Evolutionary conservation across 164 flowering plant species (phyloP).

Genomic region (Kingdonia uniflora): DNA sequence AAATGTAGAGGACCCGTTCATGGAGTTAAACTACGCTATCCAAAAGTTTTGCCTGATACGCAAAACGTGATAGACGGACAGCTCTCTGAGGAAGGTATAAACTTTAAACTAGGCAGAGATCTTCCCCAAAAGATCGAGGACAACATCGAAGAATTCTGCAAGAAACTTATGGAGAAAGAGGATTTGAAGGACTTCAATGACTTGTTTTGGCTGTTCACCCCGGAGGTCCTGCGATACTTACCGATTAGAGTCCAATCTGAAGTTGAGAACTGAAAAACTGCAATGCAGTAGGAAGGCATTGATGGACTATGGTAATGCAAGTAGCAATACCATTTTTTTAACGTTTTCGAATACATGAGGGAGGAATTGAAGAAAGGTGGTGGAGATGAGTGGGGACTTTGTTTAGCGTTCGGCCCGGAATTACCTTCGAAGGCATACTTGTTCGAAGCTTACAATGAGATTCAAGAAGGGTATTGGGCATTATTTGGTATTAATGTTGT

Average conservation of each 20-base stretch:
- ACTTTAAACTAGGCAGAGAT: background rate
- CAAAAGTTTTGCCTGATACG: background rate
- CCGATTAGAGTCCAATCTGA: conserved; percentile 30
- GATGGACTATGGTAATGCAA: conserved; percentile 64
- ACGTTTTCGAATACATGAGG: conserved; percentile 55
- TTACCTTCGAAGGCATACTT: conserved; percentile 67
- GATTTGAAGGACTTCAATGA: conserved; percentile 30
- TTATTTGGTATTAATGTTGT: no score
- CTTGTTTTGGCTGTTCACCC: conserved; percentile 72
- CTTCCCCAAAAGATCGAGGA: background rate
- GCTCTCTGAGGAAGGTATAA: background rate
- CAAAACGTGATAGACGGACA: background rate
- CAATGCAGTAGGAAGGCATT: conserved; percentile 51
- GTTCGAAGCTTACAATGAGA: conserved; percentile 35
- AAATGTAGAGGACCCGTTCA: background rate
- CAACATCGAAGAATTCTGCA: background rate
- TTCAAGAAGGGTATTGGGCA: no score
- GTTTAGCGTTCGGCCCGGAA: conserved; percentile 61
- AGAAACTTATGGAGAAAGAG: background rate
- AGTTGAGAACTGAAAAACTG: conserved; percentile 31
- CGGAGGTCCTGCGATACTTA: conserved; percentile 67
- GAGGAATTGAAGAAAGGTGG: conserved; percentile 34
- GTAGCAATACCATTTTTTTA: conserved; percentile 60
- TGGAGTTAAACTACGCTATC: background rate
- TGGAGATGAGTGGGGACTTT: conserved; percentile 62